phyloP scores from a whole-genome alignment of 257 asterid genomes.

The Penstemon eatonii region DNA sequence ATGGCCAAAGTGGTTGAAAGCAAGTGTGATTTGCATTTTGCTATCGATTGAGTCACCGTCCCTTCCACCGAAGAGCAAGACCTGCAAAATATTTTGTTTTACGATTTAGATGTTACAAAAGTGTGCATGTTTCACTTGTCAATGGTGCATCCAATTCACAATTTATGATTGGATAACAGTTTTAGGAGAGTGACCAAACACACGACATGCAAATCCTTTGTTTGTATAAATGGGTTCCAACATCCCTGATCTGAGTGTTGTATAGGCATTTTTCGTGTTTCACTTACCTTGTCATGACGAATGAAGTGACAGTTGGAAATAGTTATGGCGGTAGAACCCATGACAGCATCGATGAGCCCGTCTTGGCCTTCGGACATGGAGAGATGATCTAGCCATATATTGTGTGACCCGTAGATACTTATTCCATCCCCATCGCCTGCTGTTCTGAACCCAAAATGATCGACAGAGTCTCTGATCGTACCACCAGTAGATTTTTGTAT shows the following conservation, averaged over 20 bases:
- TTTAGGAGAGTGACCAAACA: too few relatives aligned
- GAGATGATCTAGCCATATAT: conserved; percentile 63
- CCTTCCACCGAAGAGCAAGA: conserved; percentile 52
- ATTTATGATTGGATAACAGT: too few relatives aligned
- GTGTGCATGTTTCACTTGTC: background rate
- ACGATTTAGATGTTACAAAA: background rate
- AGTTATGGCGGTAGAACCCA: conserved; percentile 56
- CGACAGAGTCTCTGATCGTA: conserved; percentile 35
- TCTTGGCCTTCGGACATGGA: conserved; percentile 49
- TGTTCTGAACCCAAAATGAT: conserved; percentile 40
- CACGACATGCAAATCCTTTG: too few relatives aligned
- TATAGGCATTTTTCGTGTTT: background rate
- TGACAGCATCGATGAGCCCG: conserved; percentile 49
- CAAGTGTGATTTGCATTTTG: conserved; percentile 57
- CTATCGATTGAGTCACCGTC: conserved; percentile 20
- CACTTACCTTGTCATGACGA: conserved; percentile 50
- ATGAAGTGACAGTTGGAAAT: conserved; percentile 56
- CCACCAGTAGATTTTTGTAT: conserved; percentile 39
- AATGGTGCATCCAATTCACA: too few relatives aligned
- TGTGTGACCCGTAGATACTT: conserved; percentile 38
- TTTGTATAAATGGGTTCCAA: too few relatives aligned
- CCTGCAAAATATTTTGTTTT: conserved; percentile 7
- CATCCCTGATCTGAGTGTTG: too few relatives aligned
- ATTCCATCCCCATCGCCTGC: conserved; percentile 60
- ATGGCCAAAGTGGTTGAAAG: conserved; percentile 61